These are phyloP conservation scores for Saccharomycopsis sp. DNA, from an alignment of 805 yeast genomes.

Conservation along the genomic window DNA sequence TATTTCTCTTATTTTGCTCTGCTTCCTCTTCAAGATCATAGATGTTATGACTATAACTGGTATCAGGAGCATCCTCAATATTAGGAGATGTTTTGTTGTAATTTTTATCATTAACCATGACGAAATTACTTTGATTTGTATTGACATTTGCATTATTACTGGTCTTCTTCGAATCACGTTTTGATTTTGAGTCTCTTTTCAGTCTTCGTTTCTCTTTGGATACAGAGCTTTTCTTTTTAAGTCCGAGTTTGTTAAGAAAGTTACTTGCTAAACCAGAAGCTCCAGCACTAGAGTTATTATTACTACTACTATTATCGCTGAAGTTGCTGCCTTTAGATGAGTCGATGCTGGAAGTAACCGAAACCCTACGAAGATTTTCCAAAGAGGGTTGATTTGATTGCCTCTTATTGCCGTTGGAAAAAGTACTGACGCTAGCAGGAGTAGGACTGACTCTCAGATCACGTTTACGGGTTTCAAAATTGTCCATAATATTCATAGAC, in stretches of 20 bases:
- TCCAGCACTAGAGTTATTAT: neutral
- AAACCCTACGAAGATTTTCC: neutral
- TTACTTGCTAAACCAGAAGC: constrained; percentile 18
- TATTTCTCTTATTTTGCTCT: neutral
- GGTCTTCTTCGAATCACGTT: constrained; percentile 7
- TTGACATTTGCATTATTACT: neutral
- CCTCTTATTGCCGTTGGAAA: neutral
- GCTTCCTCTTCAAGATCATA: constrained; percentile 8
- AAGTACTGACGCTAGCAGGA: neutral
- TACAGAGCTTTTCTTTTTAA: constrained; percentile 9
- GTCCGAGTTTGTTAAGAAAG: constrained; percentile 19
- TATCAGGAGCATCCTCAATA: neutral
- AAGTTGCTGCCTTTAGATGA: neutral
- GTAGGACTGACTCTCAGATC: neutral
- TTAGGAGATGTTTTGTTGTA: neutral
- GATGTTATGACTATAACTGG: constrained; percentile 10
- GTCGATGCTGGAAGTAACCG: neutral
- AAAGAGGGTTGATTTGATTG: neutral
- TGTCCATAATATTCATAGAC: neutral
- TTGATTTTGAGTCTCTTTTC: constrained; percentile 5
- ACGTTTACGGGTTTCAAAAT: neutral
- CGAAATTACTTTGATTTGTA: neutral
- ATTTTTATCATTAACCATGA: neutral
- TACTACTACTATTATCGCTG: constrained; percentile 2
- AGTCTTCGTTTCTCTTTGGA: constrained; percentile 3